phyloP scores from a whole-genome alignment of 768 basidiomycete species.

The Kwoniella heveanensis region DNA sequence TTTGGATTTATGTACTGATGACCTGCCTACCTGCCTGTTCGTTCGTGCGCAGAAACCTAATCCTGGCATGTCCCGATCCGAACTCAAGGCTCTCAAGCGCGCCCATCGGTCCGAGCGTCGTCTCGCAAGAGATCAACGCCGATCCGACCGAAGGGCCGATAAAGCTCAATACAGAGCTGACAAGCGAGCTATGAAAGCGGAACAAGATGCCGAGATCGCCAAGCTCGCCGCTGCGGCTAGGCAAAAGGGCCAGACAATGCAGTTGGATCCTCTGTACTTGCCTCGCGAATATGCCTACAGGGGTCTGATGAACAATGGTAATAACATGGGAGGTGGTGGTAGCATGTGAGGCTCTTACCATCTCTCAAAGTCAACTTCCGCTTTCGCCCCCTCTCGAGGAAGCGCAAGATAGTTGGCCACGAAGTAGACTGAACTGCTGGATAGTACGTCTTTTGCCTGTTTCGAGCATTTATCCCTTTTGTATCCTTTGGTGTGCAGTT shows the following conservation, averaged over 20 bases:
- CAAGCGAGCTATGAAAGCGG: slow-evolving; percentile 4
- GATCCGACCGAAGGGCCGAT: not conserved
- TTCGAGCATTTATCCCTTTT: no score
- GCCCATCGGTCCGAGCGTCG: not conserved
- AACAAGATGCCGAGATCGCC: slow-evolving; percentile 3
- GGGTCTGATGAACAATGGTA: not conserved
- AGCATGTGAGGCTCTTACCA: no score
- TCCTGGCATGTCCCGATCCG: not conserved
- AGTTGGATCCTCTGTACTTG: slow-evolving; percentile 6
- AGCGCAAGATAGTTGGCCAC: no score
- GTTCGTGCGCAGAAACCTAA: not conserved
- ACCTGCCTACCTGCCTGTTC: no score
- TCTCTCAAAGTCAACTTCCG: no score
- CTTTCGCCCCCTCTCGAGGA: no score
- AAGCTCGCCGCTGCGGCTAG: not conserved
- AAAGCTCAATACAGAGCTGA: slow-evolving; percentile 1
- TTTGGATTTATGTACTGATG: no score
- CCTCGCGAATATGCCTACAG: not conserved
- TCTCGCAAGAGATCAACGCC: not conserved
- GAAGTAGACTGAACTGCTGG: no score
- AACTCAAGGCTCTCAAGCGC: not conserved
- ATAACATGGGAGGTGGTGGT: no score
- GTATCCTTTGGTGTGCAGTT: no score
- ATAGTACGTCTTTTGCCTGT: no score
- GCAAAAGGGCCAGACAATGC: slow-evolving; percentile 5